Evolutionary conservation across 441 rosid species (phyloP).

Genomic region (Brassica balearica): DNA sequence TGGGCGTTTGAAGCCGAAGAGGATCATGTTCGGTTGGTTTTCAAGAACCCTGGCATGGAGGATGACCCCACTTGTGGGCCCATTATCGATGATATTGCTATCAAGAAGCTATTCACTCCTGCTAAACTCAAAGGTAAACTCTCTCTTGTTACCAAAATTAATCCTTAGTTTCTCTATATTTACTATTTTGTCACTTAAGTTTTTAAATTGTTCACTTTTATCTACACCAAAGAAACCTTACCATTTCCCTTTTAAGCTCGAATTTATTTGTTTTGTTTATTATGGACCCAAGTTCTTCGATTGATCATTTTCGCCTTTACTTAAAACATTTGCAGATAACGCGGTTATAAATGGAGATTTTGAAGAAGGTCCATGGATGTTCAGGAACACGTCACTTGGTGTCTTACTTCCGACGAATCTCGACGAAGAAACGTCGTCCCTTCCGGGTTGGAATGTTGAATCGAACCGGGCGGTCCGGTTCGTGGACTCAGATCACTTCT

Average conservation of each 20-base stretch:
- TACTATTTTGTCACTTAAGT: background rate
- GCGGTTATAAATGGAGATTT: slow-evolving; percentile 86
- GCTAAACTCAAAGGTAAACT: slow-evolving; percentile 70
- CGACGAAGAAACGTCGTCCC: slow-evolving; percentile 78
- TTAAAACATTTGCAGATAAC: slow-evolving; percentile 54
- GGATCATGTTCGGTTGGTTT: slow-evolving; percentile 57
- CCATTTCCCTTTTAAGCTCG: background rate
- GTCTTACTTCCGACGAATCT: slow-evolving; percentile 89
- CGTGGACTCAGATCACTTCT: slow-evolving; percentile 81
- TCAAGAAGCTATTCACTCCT: slow-evolving; percentile 84
- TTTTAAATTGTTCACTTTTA: background rate
- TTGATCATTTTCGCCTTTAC: background rate
- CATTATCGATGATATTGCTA: slow-evolving; percentile 82
- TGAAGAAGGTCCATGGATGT: slow-evolving; percentile 97
- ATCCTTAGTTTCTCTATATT: too few relatives aligned
- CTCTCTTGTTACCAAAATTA: too few relatives aligned
- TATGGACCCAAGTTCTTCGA: background rate
- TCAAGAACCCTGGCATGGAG: slow-evolving; percentile 93
- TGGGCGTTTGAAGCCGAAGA: slow-evolving; percentile 83
- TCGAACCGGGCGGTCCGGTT: slow-evolving; percentile 89
- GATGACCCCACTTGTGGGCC: slow-evolving; percentile 98
- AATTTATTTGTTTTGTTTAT: background rate
- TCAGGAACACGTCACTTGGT: slow-evolving; percentile 77
- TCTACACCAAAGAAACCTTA: background rate
- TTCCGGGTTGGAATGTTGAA: slow-evolving; percentile 95